These are phyloP conservation scores for Mucor irregularis DNA, from an alignment of 371 early-diverging fungal species.

Conservation along the genomic window DNA sequence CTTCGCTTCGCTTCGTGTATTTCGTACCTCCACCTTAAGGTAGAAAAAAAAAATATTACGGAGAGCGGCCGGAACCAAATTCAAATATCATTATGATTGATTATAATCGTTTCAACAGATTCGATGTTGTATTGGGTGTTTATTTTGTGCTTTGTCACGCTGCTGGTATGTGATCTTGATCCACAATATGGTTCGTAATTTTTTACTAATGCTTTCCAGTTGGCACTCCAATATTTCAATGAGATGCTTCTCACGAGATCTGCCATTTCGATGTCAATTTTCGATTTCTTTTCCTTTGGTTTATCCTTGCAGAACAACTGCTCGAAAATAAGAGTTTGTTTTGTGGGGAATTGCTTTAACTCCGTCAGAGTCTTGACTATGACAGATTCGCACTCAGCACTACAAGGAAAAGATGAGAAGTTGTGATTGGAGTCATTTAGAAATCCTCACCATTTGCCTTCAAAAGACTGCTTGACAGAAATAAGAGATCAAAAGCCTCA, in stretches of 20 bases:
- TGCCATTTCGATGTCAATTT: constrained; percentile 8
- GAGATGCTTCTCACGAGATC: constrained; percentile 13
- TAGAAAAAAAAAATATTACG: too few species aligned
- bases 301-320: constrained; percentile 8
- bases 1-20: too few species aligned
- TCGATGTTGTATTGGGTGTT: too few species aligned
- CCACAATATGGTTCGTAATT: too few species aligned
- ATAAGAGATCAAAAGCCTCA: constrained; percentile 4
- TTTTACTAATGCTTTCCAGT: too few species aligned
- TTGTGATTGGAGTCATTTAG: constrained; percentile 3
- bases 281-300: constrained; percentile 9
- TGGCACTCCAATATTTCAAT: too few species aligned
- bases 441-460: constrained; percentile 12
- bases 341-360: constrained; percentile 8
- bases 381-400: constrained; percentile 11
- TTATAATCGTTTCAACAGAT: too few species aligned
- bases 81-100: too few species aligned
- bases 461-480: constrained; percentile 6
- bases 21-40: too few species aligned
- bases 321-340: constrained; percentile 12
- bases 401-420: constrained; percentile 14
- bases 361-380: constrained; percentile 11
- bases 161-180: too few species aligned
- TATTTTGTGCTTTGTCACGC: too few species aligned
- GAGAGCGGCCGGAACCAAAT: too few species aligned